Conservation (phyloP, 768 basidiomycete species). For the Boletus reticulatus region DNA sequence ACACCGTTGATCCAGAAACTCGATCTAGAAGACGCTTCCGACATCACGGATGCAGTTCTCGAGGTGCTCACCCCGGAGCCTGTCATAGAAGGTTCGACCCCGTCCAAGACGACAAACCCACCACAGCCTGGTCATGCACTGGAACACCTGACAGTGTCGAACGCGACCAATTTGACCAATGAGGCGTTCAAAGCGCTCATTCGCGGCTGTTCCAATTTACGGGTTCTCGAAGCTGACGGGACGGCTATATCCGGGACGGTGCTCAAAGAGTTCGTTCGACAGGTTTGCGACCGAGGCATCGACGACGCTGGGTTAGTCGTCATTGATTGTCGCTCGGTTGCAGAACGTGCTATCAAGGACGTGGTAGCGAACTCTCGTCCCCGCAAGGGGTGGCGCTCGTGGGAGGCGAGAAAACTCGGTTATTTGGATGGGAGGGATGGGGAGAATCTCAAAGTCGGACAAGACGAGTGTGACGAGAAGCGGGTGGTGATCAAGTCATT, state of each 20-base stretch:
- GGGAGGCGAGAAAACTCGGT: conserved; percentile 63
- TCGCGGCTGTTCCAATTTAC: conserved; percentile 57
- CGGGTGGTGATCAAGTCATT: conserved; percentile 81
- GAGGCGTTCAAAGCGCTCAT: conserved; percentile 64
- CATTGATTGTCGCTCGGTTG: conserved; percentile 73
- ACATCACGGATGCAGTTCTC: conserved; percentile 74
- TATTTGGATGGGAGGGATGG: conserved; percentile 72
- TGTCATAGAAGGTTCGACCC: conserved; percentile 1
- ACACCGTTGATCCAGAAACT: conserved; percentile 70
- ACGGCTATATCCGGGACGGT: conserved; percentile 65
- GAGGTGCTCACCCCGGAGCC: conserved; percentile 54
- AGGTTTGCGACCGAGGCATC: conserved; percentile 46
- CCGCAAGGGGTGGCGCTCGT: conserved; percentile 70
- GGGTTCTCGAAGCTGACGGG: conserved; percentile 73
- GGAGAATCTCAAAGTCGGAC: conserved; percentile 63
- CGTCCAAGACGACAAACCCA: conserved; percentile 15
- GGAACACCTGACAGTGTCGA: conserved; percentile 71
- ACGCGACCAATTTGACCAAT: conserved; percentile 61
- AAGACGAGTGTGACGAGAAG: conserved; percentile 77
- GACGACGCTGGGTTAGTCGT: conserved; percentile 59
- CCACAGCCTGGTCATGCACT: conserved; percentile 62
- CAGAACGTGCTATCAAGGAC: conserved; percentile 62
- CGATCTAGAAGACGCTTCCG: conserved; percentile 82
- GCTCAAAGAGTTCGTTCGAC: conserved; percentile 65
- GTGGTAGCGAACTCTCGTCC: conserved; percentile 58